Percentiles rank a stretch among this genome's conserved stretches.
Evolutionary conservation across 2,329 filamentous ascomycete species (phyloP).

Genomic region (Leptographium flavum): DNA sequence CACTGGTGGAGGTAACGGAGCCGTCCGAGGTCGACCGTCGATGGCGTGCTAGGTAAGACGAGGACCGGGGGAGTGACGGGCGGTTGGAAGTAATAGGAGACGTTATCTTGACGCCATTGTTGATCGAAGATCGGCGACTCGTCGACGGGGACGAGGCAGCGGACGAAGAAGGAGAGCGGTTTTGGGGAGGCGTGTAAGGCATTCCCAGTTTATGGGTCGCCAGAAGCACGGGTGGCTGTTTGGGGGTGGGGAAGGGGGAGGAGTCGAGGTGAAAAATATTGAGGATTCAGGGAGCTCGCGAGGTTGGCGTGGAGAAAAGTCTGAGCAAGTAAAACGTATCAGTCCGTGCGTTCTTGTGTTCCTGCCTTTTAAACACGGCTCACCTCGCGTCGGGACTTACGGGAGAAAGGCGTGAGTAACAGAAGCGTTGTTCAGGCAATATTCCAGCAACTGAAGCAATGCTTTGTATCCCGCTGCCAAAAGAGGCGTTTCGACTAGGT

Average conservation of each 20-base stretch:
- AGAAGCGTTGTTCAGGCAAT: slow-evolving; percentile 14
- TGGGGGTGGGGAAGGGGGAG: neutral
- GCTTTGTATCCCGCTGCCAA: neutral
- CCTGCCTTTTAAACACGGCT: too few relatives aligned
- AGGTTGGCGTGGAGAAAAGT: too few relatives aligned
- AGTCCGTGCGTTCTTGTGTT: too few relatives aligned
- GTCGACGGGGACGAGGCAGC: slow-evolving; percentile 38
- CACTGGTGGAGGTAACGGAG: slow-evolving; percentile 19
- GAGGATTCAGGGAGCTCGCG: neutral
- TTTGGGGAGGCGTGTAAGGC: slow-evolving; percentile 77
- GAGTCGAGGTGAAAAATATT: neutral
- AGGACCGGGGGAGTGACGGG: slow-evolving; percentile 45
- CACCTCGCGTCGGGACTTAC: too few relatives aligned
- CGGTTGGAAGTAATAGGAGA: slow-evolving; percentile 20
- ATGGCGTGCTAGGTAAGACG: slow-evolving; percentile 51
- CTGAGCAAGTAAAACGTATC: too few relatives aligned
- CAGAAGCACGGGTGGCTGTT: slow-evolving; percentile 1
- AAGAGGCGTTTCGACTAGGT: neutral
- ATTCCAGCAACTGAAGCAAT: slow-evolving; percentile 18
- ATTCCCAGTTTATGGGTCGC: slow-evolving; percentile 36
- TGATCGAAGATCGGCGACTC: slow-evolving; percentile 45
- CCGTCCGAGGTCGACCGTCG: slow-evolving; percentile 46
- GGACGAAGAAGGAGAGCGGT: slow-evolving; percentile 47
- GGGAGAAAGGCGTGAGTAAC: neutral
- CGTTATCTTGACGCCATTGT: slow-evolving; percentile 17